A percentile compares a stretch with the other conserved stretches of the same genome.
These are phyloP conservation scores for Kluyveromyces dobzhanskii DNA, from an alignment of 805 yeast genomes.

Conservation along the genomic window DNA sequence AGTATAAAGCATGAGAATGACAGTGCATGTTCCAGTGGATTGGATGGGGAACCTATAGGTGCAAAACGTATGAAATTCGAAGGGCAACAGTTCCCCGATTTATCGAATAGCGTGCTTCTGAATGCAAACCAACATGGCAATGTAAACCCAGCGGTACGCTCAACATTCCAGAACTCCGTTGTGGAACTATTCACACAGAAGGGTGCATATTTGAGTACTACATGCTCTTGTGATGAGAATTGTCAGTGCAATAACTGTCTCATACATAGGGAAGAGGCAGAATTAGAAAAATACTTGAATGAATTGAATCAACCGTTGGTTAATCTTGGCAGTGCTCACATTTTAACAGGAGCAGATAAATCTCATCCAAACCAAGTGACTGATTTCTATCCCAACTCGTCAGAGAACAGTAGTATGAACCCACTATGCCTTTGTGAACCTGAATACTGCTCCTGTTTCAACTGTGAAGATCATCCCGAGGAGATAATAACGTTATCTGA, in stretches of 20 bases:
- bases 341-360: not conserved
- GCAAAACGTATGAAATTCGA: not conserved
- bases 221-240: constrained; percentile 27
- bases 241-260: constrained; percentile 29
- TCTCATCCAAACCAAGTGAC: not conserved
- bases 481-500: constrained; percentile 22
- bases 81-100: not conserved
- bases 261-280: constrained; percentile 29
- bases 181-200: constrained; percentile 28
- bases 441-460: constrained; percentile 17
- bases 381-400: not conserved
- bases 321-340: constrained; percentile 18
- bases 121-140: too few species aligned
- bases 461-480: constrained; percentile 21
- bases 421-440: constrained; percentile 11
- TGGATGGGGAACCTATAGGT: not conserved
- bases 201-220: constrained; percentile 26
- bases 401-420: not conserved
- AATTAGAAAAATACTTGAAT: constrained; percentile 22
- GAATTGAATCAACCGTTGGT: constrained; percentile 26
- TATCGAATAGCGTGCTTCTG: not conserved
- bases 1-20: too few species aligned
- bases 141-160: not conserved
- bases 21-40: too few species aligned
- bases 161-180: constrained; percentile 8